Evolutionary conservation across 345 rosid species (phyloP).

Genomic region (Microthlaspi erraticum): DNA sequence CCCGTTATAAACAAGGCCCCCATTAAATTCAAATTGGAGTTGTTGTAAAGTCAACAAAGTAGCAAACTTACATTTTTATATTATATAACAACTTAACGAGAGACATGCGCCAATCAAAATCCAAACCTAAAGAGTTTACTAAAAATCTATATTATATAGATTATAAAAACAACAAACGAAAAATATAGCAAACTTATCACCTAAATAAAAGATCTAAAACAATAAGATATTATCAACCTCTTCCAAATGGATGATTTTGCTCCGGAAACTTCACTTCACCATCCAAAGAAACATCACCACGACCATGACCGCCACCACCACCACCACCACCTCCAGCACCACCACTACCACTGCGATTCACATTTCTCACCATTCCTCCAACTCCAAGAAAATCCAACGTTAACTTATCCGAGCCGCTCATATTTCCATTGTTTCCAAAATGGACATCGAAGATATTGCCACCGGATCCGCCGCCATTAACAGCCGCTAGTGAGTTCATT

Average conservation of each 20-base stretch:
- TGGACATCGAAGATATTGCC: slow-evolving; percentile 42
- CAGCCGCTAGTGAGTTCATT: slow-evolving; percentile 58
- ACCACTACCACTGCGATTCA: slow-evolving; percentile 36
- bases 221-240: slow-evolving; percentile 31
- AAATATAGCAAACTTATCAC: slow-evolving; percentile 27
- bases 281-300: slow-evolving; percentile 31
- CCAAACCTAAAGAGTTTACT: slow-evolving; percentile 25
- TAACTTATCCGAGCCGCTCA: slow-evolving; percentile 65
- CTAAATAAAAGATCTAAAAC: slow-evolving; percentile 15
- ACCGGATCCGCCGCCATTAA: slow-evolving; percentile 38
- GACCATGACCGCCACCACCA: slow-evolving; percentile 34
- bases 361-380: slow-evolving; percentile 65
- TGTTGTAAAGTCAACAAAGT: neutral
- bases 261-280: slow-evolving; percentile 40
- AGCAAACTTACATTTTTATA: slow-evolving; percentile 24
- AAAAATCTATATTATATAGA: slow-evolving; percentile 9
- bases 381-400: slow-evolving; percentile 88
- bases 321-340: slow-evolving; percentile 27
- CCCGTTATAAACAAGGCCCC: neutral
- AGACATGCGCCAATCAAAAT: neutral
- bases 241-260: slow-evolving; percentile 42
- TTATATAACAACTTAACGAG: slow-evolving; percentile 18
- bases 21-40: neutral
- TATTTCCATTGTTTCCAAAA: slow-evolving; percentile 41
- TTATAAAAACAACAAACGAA: slow-evolving; percentile 12